Evolutionary conservation across 2,329 filamentous ascomycete species (phyloP).

Genomic region (Aspergillus ochraceoroseus): DNA sequence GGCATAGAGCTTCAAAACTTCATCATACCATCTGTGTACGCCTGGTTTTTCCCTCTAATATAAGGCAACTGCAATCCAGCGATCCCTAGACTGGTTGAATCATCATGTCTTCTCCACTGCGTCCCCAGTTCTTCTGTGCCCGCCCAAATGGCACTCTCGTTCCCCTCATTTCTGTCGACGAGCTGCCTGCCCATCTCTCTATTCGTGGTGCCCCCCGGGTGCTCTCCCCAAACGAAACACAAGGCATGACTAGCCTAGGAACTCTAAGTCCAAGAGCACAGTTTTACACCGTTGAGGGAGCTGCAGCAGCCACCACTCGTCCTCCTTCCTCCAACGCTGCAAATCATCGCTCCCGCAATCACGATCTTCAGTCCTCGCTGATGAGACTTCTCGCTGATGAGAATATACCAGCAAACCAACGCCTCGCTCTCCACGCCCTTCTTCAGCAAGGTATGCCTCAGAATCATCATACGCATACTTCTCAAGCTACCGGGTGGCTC

Average conservation of each 20-base stretch:
- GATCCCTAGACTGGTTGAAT: neutral
- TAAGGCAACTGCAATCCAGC: neutral
- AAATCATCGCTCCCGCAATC: conserved; percentile 14
- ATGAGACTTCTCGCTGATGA: conserved; percentile 23
- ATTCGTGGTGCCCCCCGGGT: conserved; percentile 38
- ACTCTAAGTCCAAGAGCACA: conserved; percentile 29
- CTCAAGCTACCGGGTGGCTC: conserved; percentile 16
- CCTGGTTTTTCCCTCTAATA: neutral
- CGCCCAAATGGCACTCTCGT: conserved; percentile 41
- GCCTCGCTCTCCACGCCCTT: conserved; percentile 21
- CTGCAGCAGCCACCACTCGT: conserved; percentile 6
- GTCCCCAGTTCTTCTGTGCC: conserved; percentile 42
- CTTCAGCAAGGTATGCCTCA: conserved; percentile 21
- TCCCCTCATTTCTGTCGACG: conserved; percentile 45
- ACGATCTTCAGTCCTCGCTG: conserved; percentile 22
- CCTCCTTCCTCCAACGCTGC: conserved; percentile 7
- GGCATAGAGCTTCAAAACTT: neutral
- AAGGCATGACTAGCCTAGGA: conserved; percentile 44
- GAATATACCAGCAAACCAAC: conserved; percentile 19
- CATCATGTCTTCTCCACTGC: conserved; percentile 26
- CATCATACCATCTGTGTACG: neutral
- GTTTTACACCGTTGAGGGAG: conserved; percentile 35
- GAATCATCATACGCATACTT: conserved; percentile 16
- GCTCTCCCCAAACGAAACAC: conserved; percentile 36
- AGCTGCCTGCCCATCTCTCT: conserved; percentile 38